A percentile compares a stretch with the other conserved stretches of the same genome.
phyloP scores from a whole-genome alignment of 305 asterid genomes.

The Vinca major region DNA sequence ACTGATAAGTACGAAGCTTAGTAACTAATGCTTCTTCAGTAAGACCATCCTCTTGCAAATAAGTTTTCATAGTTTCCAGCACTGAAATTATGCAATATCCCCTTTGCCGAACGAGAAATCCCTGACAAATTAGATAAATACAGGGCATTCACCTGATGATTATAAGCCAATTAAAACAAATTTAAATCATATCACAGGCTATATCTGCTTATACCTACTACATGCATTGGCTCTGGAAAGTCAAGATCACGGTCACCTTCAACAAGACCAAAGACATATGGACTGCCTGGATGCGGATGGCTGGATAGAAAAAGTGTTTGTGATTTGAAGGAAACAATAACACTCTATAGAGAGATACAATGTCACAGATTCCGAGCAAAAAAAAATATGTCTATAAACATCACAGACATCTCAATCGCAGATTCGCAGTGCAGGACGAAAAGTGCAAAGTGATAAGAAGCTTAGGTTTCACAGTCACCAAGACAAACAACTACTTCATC shows the following conservation, averaged over 20 bases:
- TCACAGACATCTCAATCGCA: neutral
- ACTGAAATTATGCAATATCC: constrained; percentile 79
- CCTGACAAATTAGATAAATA: constrained; percentile 29
- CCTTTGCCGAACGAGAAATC: constrained; percentile 91
- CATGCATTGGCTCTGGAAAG: constrained; percentile 99
- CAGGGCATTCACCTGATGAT: neutral
- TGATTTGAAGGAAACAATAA: neutral
- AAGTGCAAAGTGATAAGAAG: too few relatives aligned
- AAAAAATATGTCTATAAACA: neutral
- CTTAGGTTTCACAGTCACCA: too few relatives aligned
- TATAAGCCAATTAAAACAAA: constrained; percentile 7
- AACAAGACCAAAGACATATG: constrained; percentile 93
- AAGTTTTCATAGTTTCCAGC: constrained; percentile 91
- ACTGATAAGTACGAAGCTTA: constrained; percentile 80
- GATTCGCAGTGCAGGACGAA: neutral
- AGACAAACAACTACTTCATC: too few relatives aligned
- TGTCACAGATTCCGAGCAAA: neutral
- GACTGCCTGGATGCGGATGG: constrained; percentile 99
- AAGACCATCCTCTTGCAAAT: constrained; percentile 78
- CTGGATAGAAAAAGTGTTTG: constrained; percentile 32
- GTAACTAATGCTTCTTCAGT: constrained; percentile 97
- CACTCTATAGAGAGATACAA: neutral
- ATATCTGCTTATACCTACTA: constrained; percentile 52
- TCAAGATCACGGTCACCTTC: constrained; percentile 85
- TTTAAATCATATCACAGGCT: constrained; percentile 5